Percentiles rank a stretch among this genome's conserved stretches.
Conservation (phyloP, 306 rosid genomes). For the Cyamopsis tetragonoloba region DNA sequence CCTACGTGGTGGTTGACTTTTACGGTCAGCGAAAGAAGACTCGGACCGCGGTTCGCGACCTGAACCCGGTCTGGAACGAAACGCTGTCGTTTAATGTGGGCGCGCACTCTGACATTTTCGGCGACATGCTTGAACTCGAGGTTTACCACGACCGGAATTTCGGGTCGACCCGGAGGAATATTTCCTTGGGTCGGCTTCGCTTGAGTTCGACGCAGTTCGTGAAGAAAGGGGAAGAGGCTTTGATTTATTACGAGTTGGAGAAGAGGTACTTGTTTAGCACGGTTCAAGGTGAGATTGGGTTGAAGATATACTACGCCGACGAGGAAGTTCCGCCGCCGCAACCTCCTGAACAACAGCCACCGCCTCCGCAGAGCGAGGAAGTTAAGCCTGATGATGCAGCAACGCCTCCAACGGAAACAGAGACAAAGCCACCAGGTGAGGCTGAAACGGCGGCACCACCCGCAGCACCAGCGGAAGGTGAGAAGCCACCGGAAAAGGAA, state of each 20-base stretch:
- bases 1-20: slow-evolving; percentile 62
- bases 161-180: slow-evolving; percentile 59
- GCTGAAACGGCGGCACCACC: not conserved
- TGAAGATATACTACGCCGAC: slow-evolving; percentile 60
- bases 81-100: slow-evolving; percentile 59
- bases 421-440: not conserved
- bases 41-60: slow-evolving; percentile 38
- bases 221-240: slow-evolving; percentile 80
- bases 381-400: not conserved
- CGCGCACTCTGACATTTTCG: slow-evolving; percentile 48
- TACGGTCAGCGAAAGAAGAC: slow-evolving; percentile 67
- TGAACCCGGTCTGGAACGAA: slow-evolving; percentile 81
- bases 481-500: not conserved
- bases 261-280: slow-evolving; percentile 52
- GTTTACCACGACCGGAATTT: slow-evolving; percentile 53
- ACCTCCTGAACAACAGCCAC: slow-evolving; percentile 8
- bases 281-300: slow-evolving; percentile 71
- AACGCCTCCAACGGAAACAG: not conserved
- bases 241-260: slow-evolving; percentile 61
- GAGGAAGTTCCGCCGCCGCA: slow-evolving; percentile 22
- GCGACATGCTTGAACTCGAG: slow-evolving; percentile 62
- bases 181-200: slow-evolving; percentile 61
- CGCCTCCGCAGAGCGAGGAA: slow-evolving; percentile 17
- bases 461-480: slow-evolving; percentile 9
- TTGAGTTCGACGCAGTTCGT: slow-evolving; percentile 68